Percentiles rank a stretch among this genome's conserved stretches.
Conservation (phyloP, 225 moss, liverwort and hornwort species). For the Bryum argenteum region DNA sequence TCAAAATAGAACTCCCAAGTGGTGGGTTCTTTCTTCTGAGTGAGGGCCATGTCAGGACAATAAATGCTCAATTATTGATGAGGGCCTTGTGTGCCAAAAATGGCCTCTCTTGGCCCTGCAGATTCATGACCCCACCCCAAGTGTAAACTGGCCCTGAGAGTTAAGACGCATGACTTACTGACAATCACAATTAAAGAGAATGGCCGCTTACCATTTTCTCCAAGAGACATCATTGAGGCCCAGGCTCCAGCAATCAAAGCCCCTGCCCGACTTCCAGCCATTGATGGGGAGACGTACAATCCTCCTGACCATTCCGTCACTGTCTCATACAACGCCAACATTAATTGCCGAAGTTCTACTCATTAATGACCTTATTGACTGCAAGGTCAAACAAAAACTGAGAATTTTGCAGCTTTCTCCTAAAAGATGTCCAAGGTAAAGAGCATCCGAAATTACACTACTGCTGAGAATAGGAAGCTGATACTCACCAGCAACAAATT, state of each 20-base stretch:
- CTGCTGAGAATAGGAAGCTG: slow-evolving; percentile 7
- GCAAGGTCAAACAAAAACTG: slow-evolving; percentile 1
- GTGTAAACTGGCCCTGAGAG: too few relatives aligned
- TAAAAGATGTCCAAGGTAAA: not conserved
- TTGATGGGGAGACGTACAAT: slow-evolving; percentile 94
- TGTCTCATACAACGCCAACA: slow-evolving; percentile 37
- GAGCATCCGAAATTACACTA: not conserved
- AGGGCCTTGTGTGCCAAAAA: too few relatives aligned
- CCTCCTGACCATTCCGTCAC: slow-evolving; percentile 99
- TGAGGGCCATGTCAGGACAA: too few relatives aligned
- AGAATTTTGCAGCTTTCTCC: slow-evolving; percentile 1
- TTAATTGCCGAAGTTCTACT: slow-evolving; percentile 5
- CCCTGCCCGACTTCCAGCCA: slow-evolving; percentile 98
- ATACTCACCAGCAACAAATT: slow-evolving; percentile 96
- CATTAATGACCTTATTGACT: not conserved
- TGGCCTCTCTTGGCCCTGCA: too few relatives aligned
- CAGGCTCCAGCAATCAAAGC: slow-evolving; percentile 96
- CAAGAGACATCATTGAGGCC: slow-evolving; percentile 95
- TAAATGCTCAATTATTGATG: too few relatives aligned
- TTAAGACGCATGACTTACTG: not conserved
- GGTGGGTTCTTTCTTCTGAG: too few relatives aligned
- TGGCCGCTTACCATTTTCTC: slow-evolving; percentile 70
- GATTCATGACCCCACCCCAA: too few relatives aligned
- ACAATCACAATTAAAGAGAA: slow-evolving; percentile 13
- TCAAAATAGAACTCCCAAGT: too few relatives aligned